Conservation (phyloP, 1,284 basidiomycete genomes). For the Entoloma clypeatum region DNA sequence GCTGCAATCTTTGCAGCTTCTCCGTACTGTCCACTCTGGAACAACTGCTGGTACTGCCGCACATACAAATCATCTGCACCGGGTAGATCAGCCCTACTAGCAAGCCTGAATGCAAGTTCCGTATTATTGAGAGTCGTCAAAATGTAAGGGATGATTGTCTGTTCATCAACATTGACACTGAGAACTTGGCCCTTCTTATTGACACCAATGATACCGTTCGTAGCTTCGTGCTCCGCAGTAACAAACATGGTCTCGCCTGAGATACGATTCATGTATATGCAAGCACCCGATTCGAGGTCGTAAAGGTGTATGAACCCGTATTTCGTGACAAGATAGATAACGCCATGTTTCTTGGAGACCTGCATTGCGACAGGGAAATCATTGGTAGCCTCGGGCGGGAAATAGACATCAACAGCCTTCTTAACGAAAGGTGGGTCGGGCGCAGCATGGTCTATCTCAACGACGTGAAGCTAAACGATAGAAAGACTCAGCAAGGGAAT, state of each 20-base stretch:
- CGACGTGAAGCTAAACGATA: slow-evolving; percentile 81
- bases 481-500: slow-evolving; percentile 15
- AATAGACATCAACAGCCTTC: slow-evolving; percentile 99
- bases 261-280: slow-evolving; percentile 99
- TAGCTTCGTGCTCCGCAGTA: slow-evolving; percentile 92
- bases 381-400: slow-evolving; percentile 96
- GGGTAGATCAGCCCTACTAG: slow-evolving; percentile 94
- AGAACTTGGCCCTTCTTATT: slow-evolving; percentile 99
- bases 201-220: slow-evolving; percentile 96
- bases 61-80: slow-evolving; percentile 98
- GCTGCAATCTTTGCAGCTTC: slow-evolving; percentile 99
- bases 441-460: slow-evolving; percentile 96
- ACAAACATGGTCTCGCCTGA: slow-evolving; percentile 99
- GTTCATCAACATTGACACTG: slow-evolving; percentile 95
- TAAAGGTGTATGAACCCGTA: slow-evolving; percentile 99
- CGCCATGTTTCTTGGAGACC: slow-evolving; percentile 95
- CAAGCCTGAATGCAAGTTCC: slow-evolving; percentile 97
- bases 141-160: slow-evolving; percentile 95
- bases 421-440: slow-evolving; percentile 97
- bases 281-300: slow-evolving; percentile 97
- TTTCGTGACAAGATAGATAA: slow-evolving; percentile 97
- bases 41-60: slow-evolving; percentile 93
- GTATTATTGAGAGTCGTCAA: slow-evolving; percentile 94
- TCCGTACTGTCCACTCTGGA: slow-evolving; percentile 85
- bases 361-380: slow-evolving; percentile 99